Evolutionary conservation across 495 filamentous ascomycete species (phyloP), one percentile per base, ranked within the genome.

Genomic region (Bombardia bombarda): DNA sequence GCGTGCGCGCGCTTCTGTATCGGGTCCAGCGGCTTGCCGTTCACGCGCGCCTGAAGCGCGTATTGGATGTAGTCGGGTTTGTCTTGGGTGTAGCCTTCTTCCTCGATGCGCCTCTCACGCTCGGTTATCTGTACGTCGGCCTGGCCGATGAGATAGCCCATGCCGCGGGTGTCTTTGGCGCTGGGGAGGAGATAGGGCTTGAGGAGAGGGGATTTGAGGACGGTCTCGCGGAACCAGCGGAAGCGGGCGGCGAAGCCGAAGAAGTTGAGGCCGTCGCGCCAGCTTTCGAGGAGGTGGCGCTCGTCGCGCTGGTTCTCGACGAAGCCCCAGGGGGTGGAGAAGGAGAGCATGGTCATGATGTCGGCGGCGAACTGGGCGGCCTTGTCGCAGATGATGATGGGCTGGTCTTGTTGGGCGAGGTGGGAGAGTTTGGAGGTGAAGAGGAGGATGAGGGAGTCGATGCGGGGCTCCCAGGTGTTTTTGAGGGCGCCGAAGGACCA

Each of bases 381-480:
- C 16, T 43, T 43, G 19, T 49, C 46, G 2, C 14, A 42, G 2
- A 49, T 18, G 1, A 47, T 16, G 3, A 47, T 20, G 8, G 13
- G 12, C 17, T 16, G 7, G 30, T 17, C 19, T 14, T n/a, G 3
- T 31, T 22, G 25, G 5, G 44, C 18, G 10, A 19, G 12, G 8
- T 26, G 18, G 1, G 23, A 9, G 12, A 42, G 8, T 13, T 42
- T 35, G n/a, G n/a, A 18, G 32, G 19, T 31, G 16, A 49, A 49
- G 13, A 43, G 25, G 10, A 9, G 22, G 25, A 49, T 18, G 18
- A 43, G 34, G 4, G 32, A 26, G 73, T 77, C 87, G 45, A 79
- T 57, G 9, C 67, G 67, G 51, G 72, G 65, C 23, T 61, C 66
- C 38, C 78, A 57, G 26, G 65, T 73, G 7, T 70, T 75, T 16